phyloP scores from a whole-genome alignment of 257 asterid species.

The Ehretia macrophylla region DNA sequence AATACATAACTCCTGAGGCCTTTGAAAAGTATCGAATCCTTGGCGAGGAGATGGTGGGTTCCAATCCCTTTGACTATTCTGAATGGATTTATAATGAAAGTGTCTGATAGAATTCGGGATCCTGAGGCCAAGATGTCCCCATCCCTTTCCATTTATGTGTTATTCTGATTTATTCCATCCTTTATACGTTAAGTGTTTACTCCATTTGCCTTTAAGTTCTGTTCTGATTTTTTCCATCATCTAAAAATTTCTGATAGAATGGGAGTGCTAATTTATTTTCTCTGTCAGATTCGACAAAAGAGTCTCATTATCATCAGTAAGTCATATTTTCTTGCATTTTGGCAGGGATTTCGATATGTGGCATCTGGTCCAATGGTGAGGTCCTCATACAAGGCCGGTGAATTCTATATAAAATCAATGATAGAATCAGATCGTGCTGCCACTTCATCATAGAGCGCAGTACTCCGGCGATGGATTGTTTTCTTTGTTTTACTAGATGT shows the following conservation, averaged over 20 bases:
- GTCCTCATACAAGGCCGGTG: slow-evolving; percentile 98
- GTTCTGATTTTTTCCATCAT: no score
- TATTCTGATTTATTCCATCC: no score
- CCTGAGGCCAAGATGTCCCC: no score
- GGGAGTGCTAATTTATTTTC: not conserved
- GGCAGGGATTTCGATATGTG: slow-evolving; percentile 94
- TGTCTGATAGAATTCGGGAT: no score
- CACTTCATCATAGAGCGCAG: slow-evolving; percentile 37
- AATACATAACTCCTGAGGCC: slow-evolving; percentile 92
- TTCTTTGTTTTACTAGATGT: slow-evolving; percentile 1
- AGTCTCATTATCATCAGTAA: not conserved
- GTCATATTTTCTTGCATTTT: not conserved
- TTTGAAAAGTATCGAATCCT: slow-evolving; percentile 81
- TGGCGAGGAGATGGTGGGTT: slow-evolving; percentile 87
- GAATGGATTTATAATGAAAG: no score
- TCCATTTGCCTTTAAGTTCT: no score
- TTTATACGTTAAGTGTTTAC: no score
- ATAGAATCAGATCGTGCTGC: slow-evolving; percentile 83
- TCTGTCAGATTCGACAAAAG: not conserved
- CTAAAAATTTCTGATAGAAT: not conserved
- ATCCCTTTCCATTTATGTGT: no score
- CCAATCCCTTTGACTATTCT: slow-evolving; percentile 10
- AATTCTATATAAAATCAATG: slow-evolving; percentile 91
- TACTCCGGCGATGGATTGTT: slow-evolving; percentile 11
- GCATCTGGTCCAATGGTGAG: slow-evolving; percentile 99